Evolutionary conservation across 2,329 filamentous ascomycete genomes (phyloP).

Genomic region (Colletotrichum spinosum): DNA sequence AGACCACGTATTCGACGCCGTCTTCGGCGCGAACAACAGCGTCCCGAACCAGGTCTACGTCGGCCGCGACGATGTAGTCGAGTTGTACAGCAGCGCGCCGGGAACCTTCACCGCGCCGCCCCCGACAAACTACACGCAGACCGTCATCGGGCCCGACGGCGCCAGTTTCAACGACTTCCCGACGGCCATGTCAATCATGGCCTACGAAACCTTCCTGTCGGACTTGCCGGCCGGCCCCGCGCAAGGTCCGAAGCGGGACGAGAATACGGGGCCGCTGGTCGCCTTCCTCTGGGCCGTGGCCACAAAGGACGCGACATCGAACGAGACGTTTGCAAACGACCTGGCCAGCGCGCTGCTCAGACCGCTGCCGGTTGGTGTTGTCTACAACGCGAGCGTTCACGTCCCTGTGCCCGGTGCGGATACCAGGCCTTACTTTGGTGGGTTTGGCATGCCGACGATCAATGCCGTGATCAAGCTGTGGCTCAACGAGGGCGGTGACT

Average conservation of each 20-base stretch:
- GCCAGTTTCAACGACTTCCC: slow-evolving; percentile 24
- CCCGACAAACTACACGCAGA: slow-evolving; percentile 14
- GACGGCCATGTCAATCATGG: slow-evolving; percentile 19
- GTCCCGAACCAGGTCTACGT: slow-evolving; percentile 23
- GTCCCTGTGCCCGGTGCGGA: slow-evolving; percentile 7
- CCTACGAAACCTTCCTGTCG: slow-evolving; percentile 7
- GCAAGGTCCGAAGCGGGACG: neutral
- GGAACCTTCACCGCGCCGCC: slow-evolving; percentile 4
- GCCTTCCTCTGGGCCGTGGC: slow-evolving; percentile 26
- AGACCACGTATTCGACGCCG: slow-evolving; percentile 26
- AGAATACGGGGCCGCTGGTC: neutral
- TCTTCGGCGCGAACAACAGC: slow-evolving; percentile 23
- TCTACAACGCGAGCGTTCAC: slow-evolving; percentile 14
- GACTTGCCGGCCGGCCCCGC: neutral
- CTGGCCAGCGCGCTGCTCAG: slow-evolving; percentile 15
- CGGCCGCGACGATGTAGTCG: slow-evolving; percentile 14
- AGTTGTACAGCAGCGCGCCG: slow-evolving; percentile 15
- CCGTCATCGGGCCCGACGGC: slow-evolving; percentile 22
- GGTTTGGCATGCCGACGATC: slow-evolving; percentile 15
- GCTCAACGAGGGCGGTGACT: slow-evolving; percentile 3
- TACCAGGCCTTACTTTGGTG: slow-evolving; percentile 8
- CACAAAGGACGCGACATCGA: slow-evolving; percentile 14
- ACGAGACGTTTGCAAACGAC: slow-evolving; percentile 23
- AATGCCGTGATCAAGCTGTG: slow-evolving; percentile 29
- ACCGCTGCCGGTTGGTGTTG: neutral